phyloP scores from a whole-genome alignment of 2,329 filamentous ascomycete species.

The Cordyceps cicadae region DNA sequence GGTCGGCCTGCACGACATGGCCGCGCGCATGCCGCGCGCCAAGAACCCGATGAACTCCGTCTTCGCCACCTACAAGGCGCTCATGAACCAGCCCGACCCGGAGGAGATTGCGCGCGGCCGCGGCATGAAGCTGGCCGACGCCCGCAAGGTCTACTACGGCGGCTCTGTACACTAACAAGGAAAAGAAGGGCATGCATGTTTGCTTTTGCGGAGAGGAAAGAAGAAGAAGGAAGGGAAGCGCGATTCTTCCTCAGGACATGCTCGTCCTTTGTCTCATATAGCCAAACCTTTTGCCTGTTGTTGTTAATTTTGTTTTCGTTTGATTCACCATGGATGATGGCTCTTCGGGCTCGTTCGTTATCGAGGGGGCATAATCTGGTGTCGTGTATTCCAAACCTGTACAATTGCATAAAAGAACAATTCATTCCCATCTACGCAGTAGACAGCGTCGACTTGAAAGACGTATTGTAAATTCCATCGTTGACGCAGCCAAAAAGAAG shows the following conservation, averaged over 20 bases:
- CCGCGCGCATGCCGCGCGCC: constrained; percentile 73
- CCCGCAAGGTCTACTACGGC: constrained; percentile 93
- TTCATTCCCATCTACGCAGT: neutral
- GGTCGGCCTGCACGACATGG: constrained; percentile 78
- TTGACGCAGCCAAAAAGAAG: too few species aligned
- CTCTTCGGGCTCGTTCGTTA: neutral
- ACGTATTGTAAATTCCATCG: neutral
- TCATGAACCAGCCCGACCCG: constrained; percentile 76
- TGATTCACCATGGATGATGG: neutral
- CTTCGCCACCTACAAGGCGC: constrained; percentile 78
- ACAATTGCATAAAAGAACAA: neutral
- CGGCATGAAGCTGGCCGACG: constrained; percentile 93
- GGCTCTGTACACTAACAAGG: constrained; percentile 55
- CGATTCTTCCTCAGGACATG: neutral
- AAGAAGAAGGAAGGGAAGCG: too few species aligned
- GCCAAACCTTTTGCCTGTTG: neutral
- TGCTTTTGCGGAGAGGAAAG: neutral
- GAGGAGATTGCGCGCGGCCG: constrained; percentile 82
- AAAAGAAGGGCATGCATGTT: too few species aligned
- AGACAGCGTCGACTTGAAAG: neutral
- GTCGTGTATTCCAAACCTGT: constrained; percentile 3
- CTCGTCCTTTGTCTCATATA: neutral
- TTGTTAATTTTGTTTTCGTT: neutral
- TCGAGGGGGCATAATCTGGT: neutral
- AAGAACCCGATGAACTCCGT: constrained; percentile 97